Evolutionary conservation across 257 asterid genomes (phyloP), one percentile per base, ranked within the genome.

Genomic region (Solanum chilense): DNA sequence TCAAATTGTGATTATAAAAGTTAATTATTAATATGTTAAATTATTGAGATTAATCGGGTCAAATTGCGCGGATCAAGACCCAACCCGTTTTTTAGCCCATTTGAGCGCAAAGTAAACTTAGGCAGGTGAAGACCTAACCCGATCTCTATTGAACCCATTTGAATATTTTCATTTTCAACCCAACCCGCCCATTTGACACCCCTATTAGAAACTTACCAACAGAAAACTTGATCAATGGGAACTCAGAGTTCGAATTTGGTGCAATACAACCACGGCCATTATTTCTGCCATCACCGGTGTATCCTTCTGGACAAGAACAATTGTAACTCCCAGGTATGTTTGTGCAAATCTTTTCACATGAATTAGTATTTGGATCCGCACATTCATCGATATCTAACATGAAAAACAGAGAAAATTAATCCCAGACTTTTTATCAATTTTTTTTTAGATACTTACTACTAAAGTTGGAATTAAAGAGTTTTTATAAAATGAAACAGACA

Each of bases 281-380:
- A 58, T 29, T 86, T 66, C 0, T 81, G 12, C 90, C 92, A 80
- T 90, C 93, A 4, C 91, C 95, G 1, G 6, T 12, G 52, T 89
- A 89, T 81, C 93, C 93, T 7, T 81, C 21, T 16, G 14, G 45
- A 70, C 95, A 92, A 23, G 90, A 80, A 76, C 95, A 92, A 23
- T 21, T 87, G 81, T 68, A 90, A 58, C 77, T 88, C 2, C 93
- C 93, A 3, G 49, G 90, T 1, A 13, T 85, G 13, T 91, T 91
- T 2, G 29, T 77, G 86, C 93, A 92, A 39, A 56, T 85, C 15
- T 68, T 85, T 82, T 91, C 88, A 56, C 94, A 92, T 12, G 92
- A 89, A 58, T 77, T 91, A 27, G 66, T 13, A 16, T 78, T 78
- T 47, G 64, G n/a, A 68, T 33, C 86, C n/a, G 20, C 52, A 33